Percentiles rank a stretch among this genome's conserved stretches.
These are phyloP conservation scores for Stemphylium lycopersici DNA, from an alignment of 2,329 filamentous ascomycete species.

Conservation along the genomic window DNA sequence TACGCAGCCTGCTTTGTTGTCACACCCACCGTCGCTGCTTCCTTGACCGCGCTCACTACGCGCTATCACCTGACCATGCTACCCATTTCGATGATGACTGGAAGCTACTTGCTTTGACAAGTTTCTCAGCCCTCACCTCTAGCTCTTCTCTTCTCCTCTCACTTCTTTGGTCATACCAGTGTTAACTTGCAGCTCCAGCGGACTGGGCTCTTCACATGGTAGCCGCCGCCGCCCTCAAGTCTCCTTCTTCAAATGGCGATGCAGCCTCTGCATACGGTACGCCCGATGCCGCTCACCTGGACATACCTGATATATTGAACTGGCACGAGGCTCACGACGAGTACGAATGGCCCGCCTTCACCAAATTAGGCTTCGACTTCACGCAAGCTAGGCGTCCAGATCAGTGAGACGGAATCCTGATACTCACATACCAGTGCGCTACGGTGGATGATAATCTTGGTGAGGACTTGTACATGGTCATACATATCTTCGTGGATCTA, in stretches of 20 bases:
- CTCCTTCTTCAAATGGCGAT: conserved; percentile 2
- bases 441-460: neutral
- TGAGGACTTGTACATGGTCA: conserved; percentile 9
- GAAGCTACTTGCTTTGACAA: neutral
- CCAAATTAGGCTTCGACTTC: conserved; percentile 19
- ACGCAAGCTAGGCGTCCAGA: conserved; percentile 13
- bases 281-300: conserved; percentile 13
- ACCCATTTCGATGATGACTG: neutral
- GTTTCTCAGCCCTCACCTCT: neutral
- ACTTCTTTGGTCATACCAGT: neutral
- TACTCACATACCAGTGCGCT: neutral
- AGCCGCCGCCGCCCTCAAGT: conserved; percentile 18
- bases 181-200: conserved; percentile 2
- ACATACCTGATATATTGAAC: conserved; percentile 20
- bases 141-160: neutral
- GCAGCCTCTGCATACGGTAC: conserved; percentile 4
- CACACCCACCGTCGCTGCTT: neutral
- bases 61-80: neutral
- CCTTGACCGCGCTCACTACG: neutral
- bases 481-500: conserved; percentile 10
- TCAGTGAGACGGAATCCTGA: neutral
- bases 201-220: conserved; percentile 26
- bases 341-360: conserved; percentile 28
- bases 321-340: conserved; percentile 20
- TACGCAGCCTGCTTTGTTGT: neutral